Conservation (phyloP, 495 filamentous ascomycete genomes). For the Polyplosphaeria fusca region DNA sequence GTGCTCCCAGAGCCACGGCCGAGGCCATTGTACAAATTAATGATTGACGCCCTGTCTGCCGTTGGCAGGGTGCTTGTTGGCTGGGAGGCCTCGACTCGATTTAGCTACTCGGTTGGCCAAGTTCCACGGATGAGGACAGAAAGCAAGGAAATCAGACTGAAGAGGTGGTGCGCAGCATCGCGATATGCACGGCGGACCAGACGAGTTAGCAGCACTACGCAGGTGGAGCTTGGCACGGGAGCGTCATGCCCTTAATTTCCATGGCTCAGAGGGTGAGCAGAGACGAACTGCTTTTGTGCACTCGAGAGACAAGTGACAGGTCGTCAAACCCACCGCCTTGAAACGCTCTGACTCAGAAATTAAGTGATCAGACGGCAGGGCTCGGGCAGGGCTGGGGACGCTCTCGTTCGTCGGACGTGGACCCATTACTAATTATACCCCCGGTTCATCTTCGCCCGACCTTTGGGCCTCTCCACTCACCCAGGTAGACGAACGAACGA, state of each 20-base stretch:
- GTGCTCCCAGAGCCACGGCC: too few relatives aligned
- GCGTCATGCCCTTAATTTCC: background rate
- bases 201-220: too few relatives aligned
- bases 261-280: background rate
- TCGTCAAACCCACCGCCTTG: background rate
- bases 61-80: too few relatives aligned
- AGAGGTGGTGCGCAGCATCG: too few relatives aligned
- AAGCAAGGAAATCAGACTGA: too few relatives aligned
- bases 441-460: background rate
- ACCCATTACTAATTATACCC: constrained; percentile 21
- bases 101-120: too few relatives aligned
- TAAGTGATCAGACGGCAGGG: constrained; percentile 11
- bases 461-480: constrained; percentile 2
- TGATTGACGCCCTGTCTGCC: too few relatives aligned
- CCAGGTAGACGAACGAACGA: background rate
- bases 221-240: too few relatives aligned
- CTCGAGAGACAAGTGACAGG: background rate
- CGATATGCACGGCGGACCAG: too few relatives aligned
- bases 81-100: too few relatives aligned
- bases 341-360: constrained; percentile 19
- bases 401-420: background rate
- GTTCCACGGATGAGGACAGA: too few relatives aligned
- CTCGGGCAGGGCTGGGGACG: background rate
- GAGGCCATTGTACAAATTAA: too few relatives aligned
- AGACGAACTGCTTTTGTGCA: background rate